Conservation (phyloP, 1,284 basidiomycete genomes). For the Heterobasidion occidentale region DNA sequence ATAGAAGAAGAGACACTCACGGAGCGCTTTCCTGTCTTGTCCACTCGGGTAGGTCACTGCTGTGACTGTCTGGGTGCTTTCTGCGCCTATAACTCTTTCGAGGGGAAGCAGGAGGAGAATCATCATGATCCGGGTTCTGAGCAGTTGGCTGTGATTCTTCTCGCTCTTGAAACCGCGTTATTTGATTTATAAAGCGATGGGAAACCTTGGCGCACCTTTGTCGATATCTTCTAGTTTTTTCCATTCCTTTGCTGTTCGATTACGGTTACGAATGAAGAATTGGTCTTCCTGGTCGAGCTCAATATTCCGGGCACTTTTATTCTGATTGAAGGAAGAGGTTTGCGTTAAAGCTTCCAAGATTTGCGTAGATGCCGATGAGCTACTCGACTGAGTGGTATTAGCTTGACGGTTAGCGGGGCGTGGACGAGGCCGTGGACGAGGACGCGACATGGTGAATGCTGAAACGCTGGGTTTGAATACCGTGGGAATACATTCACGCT, state of each 20-base stretch:
- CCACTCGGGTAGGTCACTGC: slow-evolving; percentile 13
- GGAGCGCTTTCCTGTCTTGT: slow-evolving; percentile 11
- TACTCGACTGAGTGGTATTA: neutral
- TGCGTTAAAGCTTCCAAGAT: neutral
- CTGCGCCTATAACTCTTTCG: slow-evolving; percentile 8
- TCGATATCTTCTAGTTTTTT: slow-evolving; percentile 43
- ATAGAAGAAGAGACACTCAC: slow-evolving; percentile 9
- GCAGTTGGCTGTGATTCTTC: slow-evolving; percentile 2
- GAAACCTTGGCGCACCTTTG: slow-evolving; percentile 34
- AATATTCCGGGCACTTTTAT: slow-evolving; percentile 8
- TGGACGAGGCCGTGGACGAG: slow-evolving; percentile 9
- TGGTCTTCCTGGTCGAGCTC: slow-evolving; percentile 48
- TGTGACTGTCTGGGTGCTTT: slow-evolving; percentile 1
- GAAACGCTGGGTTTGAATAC: neutral
- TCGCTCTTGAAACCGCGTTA: slow-evolving; percentile 2
- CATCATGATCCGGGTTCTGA: slow-evolving; percentile 7
- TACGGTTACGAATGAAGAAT: slow-evolving; percentile 55
- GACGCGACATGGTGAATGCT: neutral
- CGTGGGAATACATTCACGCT: neutral
- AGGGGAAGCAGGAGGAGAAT: slow-evolving; percentile 6
- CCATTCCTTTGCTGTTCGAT: slow-evolving; percentile 47
- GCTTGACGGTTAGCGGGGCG: slow-evolving; percentile 11
- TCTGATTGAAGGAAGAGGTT: neutral
- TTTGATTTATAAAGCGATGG: neutral
- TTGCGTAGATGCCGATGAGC: neutral